Conservation (phyloP, 352 stramenopile genomes). For the Blastocystis sp. region DNA sequence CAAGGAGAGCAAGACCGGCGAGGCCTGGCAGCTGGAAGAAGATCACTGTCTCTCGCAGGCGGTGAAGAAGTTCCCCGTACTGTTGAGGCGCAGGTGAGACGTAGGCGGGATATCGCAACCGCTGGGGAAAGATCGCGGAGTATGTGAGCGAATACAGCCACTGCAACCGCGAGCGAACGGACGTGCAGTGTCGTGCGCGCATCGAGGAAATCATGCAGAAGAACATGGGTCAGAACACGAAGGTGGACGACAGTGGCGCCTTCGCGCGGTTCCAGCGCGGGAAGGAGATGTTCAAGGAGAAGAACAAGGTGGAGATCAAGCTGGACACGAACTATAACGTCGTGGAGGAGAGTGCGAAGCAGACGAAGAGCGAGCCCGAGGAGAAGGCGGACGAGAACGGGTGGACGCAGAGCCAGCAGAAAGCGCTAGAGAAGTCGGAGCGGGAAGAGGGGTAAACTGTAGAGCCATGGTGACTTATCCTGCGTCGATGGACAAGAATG, state of each 20-base stretch:
- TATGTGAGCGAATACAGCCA: slow-evolving; percentile 45
- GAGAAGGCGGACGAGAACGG: slow-evolving; percentile 60
- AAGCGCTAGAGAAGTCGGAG: slow-evolving; percentile 65
- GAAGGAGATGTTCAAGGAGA: slow-evolving; percentile 60
- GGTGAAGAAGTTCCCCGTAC: slow-evolving; percentile 49
- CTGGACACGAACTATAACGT: slow-evolving; percentile 55
- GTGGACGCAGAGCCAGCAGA: slow-evolving; percentile 72
- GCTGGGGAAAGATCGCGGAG: slow-evolving; percentile 40
- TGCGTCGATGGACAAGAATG: slow-evolving; percentile 77
- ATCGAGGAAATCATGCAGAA: slow-evolving; percentile 29
- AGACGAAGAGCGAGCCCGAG: no score
- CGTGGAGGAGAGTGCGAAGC: slow-evolving; percentile 59
- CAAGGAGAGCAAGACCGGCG: slow-evolving; percentile 31
- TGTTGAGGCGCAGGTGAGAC: neutral
- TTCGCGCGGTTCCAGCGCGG: slow-evolving; percentile 58
- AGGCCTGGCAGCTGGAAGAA: slow-evolving; percentile 29
- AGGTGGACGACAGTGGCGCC: slow-evolving; percentile 40
- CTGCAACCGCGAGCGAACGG: slow-evolving; percentile 5
- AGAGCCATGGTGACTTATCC: slow-evolving; percentile 66
- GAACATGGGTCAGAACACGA: slow-evolving; percentile 51
- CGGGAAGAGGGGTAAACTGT: slow-evolving; percentile 55
- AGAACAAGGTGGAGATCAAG: slow-evolving; percentile 62
- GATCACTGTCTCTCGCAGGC: slow-evolving; percentile 39
- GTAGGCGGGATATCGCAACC: slow-evolving; percentile 42
- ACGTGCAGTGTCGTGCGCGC: slow-evolving; percentile 45